Conservation (phyloP, 2,329 filamentous ascomycete species). For the Cercospora brassicicola region DNA sequence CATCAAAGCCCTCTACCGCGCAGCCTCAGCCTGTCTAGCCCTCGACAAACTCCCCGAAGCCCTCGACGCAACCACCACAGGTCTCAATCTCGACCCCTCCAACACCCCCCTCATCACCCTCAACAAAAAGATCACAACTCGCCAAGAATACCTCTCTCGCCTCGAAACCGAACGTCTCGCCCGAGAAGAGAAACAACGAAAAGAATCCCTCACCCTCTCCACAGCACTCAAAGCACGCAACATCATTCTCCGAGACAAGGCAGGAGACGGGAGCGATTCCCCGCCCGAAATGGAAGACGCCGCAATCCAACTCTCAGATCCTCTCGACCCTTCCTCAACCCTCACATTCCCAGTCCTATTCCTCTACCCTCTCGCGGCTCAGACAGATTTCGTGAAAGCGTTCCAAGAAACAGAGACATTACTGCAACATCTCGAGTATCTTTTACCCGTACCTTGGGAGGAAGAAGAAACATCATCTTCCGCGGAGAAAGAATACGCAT, state of each 20-base stretch:
- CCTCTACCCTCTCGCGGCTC: constrained; percentile 77
- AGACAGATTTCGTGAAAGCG: constrained; percentile 88
- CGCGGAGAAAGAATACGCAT: background rate
- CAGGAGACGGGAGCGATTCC: background rate
- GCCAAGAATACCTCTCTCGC: constrained; percentile 57
- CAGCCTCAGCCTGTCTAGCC: constrained; percentile 71
- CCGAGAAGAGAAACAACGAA: constrained; percentile 55
- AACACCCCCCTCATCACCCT: constrained; percentile 69
- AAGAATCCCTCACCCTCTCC: constrained; percentile 56
- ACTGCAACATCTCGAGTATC: constrained; percentile 75
- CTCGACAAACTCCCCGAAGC: constrained; percentile 79
- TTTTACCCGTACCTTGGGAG: constrained; percentile 85
- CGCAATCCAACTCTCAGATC: constrained; percentile 66
- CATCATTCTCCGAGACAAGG: constrained; percentile 56
- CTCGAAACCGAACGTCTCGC: constrained; percentile 59
- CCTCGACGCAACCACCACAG: constrained; percentile 72
- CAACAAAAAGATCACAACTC: constrained; percentile 62
- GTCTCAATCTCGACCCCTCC: constrained; percentile 67
- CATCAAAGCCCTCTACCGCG: constrained; percentile 89
- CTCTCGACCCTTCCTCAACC: constrained; percentile 68
- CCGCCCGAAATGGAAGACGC: constrained; percentile 90
- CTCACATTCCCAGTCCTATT: constrained; percentile 78
- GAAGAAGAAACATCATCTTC: constrained; percentile 42
- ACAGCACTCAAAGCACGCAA: constrained; percentile 64
- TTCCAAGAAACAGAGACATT: constrained; percentile 77